Evolutionary conservation across 805 yeast species (phyloP).

Genomic region (Starmerella apis): DNA sequence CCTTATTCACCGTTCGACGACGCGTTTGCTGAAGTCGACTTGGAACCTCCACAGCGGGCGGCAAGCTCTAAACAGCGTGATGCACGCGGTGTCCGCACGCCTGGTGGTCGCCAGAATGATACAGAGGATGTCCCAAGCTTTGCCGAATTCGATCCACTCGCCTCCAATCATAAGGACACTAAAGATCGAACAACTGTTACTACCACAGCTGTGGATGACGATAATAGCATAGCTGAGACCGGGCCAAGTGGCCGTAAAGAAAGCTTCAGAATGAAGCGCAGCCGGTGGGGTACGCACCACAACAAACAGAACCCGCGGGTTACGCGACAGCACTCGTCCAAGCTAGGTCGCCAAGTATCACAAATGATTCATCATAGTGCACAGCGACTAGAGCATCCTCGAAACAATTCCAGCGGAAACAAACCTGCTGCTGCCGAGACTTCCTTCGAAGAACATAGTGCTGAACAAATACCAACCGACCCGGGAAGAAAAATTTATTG

Average conservation of each 20-base stretch:
- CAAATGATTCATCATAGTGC: conserved; percentile 18
- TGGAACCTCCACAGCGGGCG: conserved; percentile 18
- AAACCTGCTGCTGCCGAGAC: background rate
- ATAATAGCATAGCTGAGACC: conserved; percentile 16
- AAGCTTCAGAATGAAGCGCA: conserved; percentile 17
- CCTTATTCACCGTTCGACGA: conserved; percentile 22
- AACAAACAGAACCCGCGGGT: conserved; percentile 33
- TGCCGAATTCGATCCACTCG: conserved; percentile 1
- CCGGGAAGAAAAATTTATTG: conserved; percentile 38
- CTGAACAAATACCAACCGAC: background rate
- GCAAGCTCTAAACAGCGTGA: conserved; percentile 20
- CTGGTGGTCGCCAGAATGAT: conserved; percentile 11
- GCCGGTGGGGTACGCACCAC: conserved; percentile 76
- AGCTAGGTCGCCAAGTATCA: conserved; percentile 20
- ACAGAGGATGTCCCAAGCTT: conserved; percentile 3
- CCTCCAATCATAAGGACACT: background rate
- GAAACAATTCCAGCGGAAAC: background rate
- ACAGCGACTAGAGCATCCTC: background rate
- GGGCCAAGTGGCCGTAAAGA: conserved; percentile 3
- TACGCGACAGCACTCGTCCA: conserved; percentile 5
- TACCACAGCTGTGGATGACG: conserved; percentile 1
- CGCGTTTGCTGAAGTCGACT: conserved; percentile 21
- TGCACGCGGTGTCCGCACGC: conserved; percentile 17
- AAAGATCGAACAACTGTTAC: background rate
- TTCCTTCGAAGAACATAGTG: background rate